phyloP scores from a whole-genome alignment of 2,329 filamentous ascomycete species.

The Plectosphaerella sp. region DNA sequence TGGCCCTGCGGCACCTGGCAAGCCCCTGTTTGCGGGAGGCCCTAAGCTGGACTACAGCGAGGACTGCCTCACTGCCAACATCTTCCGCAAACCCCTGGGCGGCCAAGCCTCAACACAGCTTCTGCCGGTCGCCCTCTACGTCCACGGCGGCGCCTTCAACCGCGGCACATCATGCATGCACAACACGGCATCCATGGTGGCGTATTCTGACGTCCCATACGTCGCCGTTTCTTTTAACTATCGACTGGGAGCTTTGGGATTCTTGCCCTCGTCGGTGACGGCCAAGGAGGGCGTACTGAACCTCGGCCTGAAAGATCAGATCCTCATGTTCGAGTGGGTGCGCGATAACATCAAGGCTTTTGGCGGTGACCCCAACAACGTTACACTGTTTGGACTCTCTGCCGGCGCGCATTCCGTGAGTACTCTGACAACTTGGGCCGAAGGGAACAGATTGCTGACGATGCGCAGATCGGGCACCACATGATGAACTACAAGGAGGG shows the following conservation, averaged over 20 bases:
- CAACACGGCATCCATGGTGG: slow-evolving; percentile 58
- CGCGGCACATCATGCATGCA: slow-evolving; percentile 47
- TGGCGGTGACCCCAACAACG: slow-evolving; percentile 52
- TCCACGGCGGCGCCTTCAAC: slow-evolving; percentile 63
- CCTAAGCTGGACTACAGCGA: slow-evolving; percentile 30
- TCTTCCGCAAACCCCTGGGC: slow-evolving; percentile 30
- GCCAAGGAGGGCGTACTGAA: slow-evolving; percentile 55
- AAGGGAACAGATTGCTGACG: no score
- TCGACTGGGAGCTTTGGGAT: slow-evolving; percentile 64
- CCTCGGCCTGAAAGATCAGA: slow-evolving; percentile 60
- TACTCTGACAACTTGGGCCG: neutral
- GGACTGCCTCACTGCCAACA: slow-evolving; percentile 48
- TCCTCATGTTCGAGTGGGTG: slow-evolving; percentile 55
- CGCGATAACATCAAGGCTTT: slow-evolving; percentile 54
- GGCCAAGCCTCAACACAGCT: slow-evolving; percentile 6
- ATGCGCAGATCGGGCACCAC: slow-evolving; percentile 59
- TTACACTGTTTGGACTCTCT: slow-evolving; percentile 59
- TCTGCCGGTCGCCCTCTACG: slow-evolving; percentile 49
- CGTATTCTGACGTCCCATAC: slow-evolving; percentile 47
- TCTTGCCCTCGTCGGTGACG: slow-evolving; percentile 53
- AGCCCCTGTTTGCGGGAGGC: slow-evolving; percentile 14
- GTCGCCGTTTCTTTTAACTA: slow-evolving; percentile 59
- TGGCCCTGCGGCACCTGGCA: slow-evolving; percentile 30
- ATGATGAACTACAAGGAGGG: slow-evolving; percentile 42
- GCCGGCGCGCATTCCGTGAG: slow-evolving; percentile 59